A percentile compares a stretch with the other conserved stretches of the same genome.
Conservation (phyloP, 2,329 filamentous ascomycete species). For the Ambrosiella beaveri region DNA sequence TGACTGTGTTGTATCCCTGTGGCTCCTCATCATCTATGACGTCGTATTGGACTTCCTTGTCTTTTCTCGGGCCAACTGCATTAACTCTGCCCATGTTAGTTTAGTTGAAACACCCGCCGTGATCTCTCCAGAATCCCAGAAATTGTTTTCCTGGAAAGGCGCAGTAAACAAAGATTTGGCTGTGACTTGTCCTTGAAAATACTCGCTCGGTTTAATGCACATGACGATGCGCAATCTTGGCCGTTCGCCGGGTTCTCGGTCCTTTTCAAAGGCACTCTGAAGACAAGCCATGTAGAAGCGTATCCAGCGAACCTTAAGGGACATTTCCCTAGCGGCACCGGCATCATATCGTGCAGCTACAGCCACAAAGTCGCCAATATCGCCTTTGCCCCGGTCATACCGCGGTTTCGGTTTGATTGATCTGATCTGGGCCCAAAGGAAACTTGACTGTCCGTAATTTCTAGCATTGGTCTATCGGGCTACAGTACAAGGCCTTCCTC, state of each 20-base stretch:
- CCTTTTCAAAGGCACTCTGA: constrained; percentile 43
- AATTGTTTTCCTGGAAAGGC: background rate
- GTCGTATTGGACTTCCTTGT: constrained; percentile 14
- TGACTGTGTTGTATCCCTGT: too few relatives aligned
- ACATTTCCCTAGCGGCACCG: constrained; percentile 38
- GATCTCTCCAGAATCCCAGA: background rate
- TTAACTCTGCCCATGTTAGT: constrained; percentile 52
- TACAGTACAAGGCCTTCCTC: constrained; percentile 74
- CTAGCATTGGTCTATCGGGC: constrained; percentile 62
- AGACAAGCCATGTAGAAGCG: constrained; percentile 68
- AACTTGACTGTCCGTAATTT: constrained; percentile 16
- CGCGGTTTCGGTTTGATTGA: constrained; percentile 82
- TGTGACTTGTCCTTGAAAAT: constrained; percentile 34
- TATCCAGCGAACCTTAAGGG: constrained; percentile 52
- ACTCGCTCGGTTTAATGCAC: constrained; percentile 36
- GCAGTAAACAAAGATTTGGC: constrained; percentile 23
- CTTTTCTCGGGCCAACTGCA: constrained; percentile 40
- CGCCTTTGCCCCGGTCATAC: constrained; percentile 60
- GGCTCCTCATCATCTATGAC: too few relatives aligned
- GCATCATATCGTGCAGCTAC: constrained; percentile 59
- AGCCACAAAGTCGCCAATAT: constrained; percentile 67
- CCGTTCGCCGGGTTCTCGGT: constrained; percentile 20
- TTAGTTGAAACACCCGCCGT: constrained; percentile 17
- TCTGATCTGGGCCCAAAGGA: constrained; percentile 30
- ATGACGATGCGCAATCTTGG: constrained; percentile 53